phyloP scores from a whole-genome alignment of 805 yeast genomes.

The Grigorovia humatica region DNA sequence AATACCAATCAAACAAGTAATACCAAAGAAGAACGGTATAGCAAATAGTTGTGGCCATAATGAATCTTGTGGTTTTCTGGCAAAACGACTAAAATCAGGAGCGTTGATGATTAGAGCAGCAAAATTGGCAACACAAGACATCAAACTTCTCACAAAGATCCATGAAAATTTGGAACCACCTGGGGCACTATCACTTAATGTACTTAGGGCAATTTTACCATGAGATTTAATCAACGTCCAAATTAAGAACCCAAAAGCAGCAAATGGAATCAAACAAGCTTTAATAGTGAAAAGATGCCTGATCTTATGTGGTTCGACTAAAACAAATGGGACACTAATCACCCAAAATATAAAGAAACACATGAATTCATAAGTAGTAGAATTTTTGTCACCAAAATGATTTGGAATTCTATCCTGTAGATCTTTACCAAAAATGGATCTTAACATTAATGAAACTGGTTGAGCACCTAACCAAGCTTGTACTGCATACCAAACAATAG shows the following conservation, averaged over 20 bases:
- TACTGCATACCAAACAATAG: conserved; percentile 81
- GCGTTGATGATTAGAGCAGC: conserved; percentile 73
- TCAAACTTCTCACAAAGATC: conserved; percentile 49
- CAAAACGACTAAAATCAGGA: conserved; percentile 74
- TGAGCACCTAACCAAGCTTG: conserved; percentile 82
- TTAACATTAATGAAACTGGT: conserved; percentile 70
- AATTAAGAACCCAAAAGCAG: conserved; percentile 70
- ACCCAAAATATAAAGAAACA: conserved; percentile 78
- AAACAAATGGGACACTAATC: conserved; percentile 66
- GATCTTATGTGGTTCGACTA: conserved; percentile 73
- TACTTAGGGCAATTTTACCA: conserved; percentile 37
- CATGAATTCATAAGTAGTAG: conserved; percentile 62
- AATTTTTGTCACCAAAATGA: conserved; percentile 45
- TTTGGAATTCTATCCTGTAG: conserved; percentile 54
- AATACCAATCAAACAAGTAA: conserved; percentile 72
- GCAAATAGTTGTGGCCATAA: conserved; percentile 44
- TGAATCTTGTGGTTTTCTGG: conserved; percentile 39
- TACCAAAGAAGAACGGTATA: conserved; percentile 60
- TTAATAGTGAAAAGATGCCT: conserved; percentile 79
- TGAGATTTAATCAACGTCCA: conserved; percentile 79
- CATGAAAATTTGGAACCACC: conserved; percentile 57
- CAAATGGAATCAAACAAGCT: conserved; percentile 69
- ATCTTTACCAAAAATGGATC: conserved; percentile 64
- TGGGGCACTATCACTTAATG: conserved; percentile 13
- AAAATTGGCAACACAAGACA: conserved; percentile 71